Base-by-base conservation (phyloP, 108 stramenopile genomes). In the Seminavis robusta region DNA sequence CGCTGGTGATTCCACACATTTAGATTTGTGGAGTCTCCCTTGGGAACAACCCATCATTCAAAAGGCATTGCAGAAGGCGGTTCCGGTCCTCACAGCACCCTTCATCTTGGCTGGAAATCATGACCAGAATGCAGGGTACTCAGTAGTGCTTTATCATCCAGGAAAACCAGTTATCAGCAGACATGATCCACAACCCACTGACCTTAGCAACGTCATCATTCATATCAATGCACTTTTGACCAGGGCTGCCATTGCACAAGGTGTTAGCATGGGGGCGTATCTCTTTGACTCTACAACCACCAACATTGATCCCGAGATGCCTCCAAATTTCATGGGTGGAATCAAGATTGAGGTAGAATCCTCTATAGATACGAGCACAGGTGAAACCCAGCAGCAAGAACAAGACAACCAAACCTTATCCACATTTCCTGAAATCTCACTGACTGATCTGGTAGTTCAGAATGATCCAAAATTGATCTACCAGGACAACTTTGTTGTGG, bases 11-110 rank as follows among this genome's bases (percentile, higher is more conserved):
- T 7, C 36, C 16, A 16, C 42, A 0, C 50, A 55, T 23, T 46
- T 65, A 9, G 63, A 65, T 27, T n/a, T 56, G 4, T 19, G 17
- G 6, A 43, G 42, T 21, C 23, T 43, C 6, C 42, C 42, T 10
- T 43, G 21, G 6, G 42, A 43, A n/a, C 5, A 21, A 15, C 20
- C 15, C 4, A 21, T 21, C 42, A 6, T 43, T n/a, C 20, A 43
- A 5, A 16, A 4, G 15, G 42, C 42, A 5, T 21, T 43, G 17
- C 5, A 5, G 4, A 21, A 43, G 21, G 17, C 23, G 17, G 42
- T 11, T 6, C 42, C 42, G 21, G 42, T 43, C n/a, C 23, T 43
- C 20, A 43, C 42, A 5, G 42, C 17, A n/a, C 6, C 20, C 6
- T 43, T 43, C 42, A n/a, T n/a, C n/a, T n/a, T n/a, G n/a, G n/a